Conservation (phyloP, 352 stramenopile species). For the Phytopythium montanum region DNA sequence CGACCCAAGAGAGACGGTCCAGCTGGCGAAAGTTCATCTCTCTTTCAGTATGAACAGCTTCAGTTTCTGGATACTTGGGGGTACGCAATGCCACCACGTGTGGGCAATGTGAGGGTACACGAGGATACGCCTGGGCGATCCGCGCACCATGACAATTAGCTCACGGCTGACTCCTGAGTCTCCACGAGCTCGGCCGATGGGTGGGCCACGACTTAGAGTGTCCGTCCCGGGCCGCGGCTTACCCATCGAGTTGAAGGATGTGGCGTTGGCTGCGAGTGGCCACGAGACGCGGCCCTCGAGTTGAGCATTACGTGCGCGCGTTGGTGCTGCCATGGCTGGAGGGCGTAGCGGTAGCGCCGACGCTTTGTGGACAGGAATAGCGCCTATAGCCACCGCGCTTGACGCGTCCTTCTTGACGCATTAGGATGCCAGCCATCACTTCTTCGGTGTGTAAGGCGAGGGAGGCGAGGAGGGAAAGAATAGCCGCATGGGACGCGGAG, state of each 20-base stretch:
- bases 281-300: not conserved
- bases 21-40: not conserved
- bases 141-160: not conserved
- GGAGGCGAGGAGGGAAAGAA: not conserved
- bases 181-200: not conserved
- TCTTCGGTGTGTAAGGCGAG: not conserved
- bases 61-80: not conserved
- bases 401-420: not conserved
- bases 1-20: not conserved
- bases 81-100: not conserved
- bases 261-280: not conserved
- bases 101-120: not conserved
- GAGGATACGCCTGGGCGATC: not conserved
- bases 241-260: not conserved
- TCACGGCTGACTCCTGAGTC: conserved; percentile 5
- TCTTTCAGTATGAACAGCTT: too few species aligned
- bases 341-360: too few species aligned
- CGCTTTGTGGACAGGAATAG: not conserved
- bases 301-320: not conserved
- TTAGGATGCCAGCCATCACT: not conserved
- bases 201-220: not conserved
- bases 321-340: too few species aligned
- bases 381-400: not conserved
- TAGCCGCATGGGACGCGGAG: not conserved
- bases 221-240: not conserved